Evolutionary conservation across 2,329 filamentous ascomycete species (phyloP).

Genomic region (Aspergillus felis): DNA sequence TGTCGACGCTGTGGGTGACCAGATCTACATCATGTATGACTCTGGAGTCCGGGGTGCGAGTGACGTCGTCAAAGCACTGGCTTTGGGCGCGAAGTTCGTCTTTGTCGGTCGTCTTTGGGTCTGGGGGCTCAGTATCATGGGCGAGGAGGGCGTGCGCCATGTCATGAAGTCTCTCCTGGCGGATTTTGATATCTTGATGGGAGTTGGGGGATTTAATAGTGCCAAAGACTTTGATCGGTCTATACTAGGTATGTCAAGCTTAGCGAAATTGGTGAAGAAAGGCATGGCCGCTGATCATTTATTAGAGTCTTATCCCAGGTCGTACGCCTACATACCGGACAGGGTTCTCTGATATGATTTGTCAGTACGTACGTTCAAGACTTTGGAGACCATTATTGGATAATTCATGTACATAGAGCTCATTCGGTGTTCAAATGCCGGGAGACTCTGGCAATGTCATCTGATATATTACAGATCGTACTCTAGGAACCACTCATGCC

Average conservation of each 20-base stretch:
- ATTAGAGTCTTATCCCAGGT: constrained; percentile 42
- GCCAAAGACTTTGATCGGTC: constrained; percentile 50
- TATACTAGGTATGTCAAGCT: constrained; percentile 25
- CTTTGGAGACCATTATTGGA: constrained; percentile 3
- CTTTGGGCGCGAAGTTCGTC: constrained; percentile 59
- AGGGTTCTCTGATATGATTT: constrained; percentile 18
- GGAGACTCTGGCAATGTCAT: not conserved
- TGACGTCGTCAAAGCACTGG: constrained; percentile 59
- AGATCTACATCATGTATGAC: constrained; percentile 57
- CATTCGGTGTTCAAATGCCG: not conserved
- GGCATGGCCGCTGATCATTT: not conserved
- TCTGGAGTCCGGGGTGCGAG: constrained; percentile 55
- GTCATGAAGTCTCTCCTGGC: constrained; percentile 60
- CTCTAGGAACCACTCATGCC: not conserved
- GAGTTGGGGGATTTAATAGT: constrained; percentile 53
- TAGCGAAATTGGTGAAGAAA: not conserved
- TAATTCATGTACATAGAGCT: constrained; percentile 1
- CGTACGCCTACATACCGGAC: constrained; percentile 36
- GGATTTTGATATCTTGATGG: constrained; percentile 61
- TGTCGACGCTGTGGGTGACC: constrained; percentile 48
- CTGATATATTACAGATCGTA: not conserved
- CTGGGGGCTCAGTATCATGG: constrained; percentile 57
- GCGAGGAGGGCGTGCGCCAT: constrained; percentile 58
- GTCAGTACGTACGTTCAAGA: not conserved
- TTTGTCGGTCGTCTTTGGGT: constrained; percentile 60